These are phyloP conservation scores for Pythium sp. DNA, from an alignment of 352 stramenopile genomes.

Conservation along the genomic window DNA sequence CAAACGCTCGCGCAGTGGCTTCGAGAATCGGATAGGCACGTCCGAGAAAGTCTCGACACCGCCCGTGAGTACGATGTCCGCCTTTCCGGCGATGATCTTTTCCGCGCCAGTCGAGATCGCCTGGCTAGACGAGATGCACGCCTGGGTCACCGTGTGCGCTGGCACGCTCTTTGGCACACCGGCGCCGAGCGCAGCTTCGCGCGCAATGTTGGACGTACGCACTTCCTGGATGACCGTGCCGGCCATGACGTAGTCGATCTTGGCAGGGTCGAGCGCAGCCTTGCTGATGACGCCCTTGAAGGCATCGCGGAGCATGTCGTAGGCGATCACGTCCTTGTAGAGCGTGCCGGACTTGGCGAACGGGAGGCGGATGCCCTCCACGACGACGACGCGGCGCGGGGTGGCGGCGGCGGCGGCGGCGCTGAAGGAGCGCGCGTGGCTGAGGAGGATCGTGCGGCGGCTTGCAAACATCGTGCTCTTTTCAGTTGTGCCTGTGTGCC, in stretches of 20 bases:
- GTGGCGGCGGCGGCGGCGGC: conserved; percentile 30
- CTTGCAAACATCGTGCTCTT: conserved; percentile 27
- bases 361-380: conserved; percentile 91
- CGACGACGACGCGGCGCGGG: conserved; percentile 86
- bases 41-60: conserved; percentile 97
- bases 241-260: conserved; percentile 96
- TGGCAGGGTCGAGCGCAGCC: conserved; percentile 92
- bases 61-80: conserved; percentile 95
- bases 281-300: conserved; percentile 96
- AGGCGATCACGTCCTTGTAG: conserved; percentile 74
- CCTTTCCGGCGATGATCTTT: conserved; percentile 95
- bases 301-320: conserved; percentile 50
- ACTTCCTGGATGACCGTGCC: conserved; percentile 98
- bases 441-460: conserved; percentile 26
- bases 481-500: conserved; percentile 5
- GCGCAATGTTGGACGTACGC: conserved; percentile 97
- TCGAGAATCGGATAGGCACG: conserved; percentile 95
- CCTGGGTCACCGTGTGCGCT: conserved; percentile 95
- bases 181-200: conserved; percentile 94
- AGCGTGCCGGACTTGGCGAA: conserved; percentile 96
- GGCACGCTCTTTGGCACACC: conserved; percentile 93
- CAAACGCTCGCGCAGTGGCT: conserved; percentile 80
- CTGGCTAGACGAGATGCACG: conserved; percentile 97
- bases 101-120: conserved; percentile 92
- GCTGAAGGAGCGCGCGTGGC: conserved; percentile 40